Base-by-base conservation (phyloP, 345 rosid genomes). In the Pistacia integerrima region DNA sequence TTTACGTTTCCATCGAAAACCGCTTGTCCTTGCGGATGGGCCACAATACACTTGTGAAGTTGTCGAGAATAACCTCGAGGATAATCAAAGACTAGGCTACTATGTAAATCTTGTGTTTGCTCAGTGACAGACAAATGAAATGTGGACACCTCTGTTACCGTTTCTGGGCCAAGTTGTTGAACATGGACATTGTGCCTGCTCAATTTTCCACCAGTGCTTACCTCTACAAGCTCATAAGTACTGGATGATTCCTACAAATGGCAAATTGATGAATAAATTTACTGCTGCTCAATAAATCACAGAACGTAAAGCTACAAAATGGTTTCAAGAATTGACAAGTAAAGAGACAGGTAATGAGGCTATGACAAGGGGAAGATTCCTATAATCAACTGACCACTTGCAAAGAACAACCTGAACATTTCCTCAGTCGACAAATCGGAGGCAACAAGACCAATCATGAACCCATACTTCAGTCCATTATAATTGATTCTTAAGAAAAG, bases 1-100 rank as follows among this genome's bases (percentile, higher is more conserved):
- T 85, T 84, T 30, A 93, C 85, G 38, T 93, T 93, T 84, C 99
- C 98, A 77, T 96, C 97, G 52, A 96, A 93, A 75, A 96, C 97
- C 51, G 97, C 97, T 84, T 92, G 99, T 64, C 97, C 97, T 66
- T 73, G 83, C 7, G 98, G 88, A 86, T 93, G 91, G 79, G 92
- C 99, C 76, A 96, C 97, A 10, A 96, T 96, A 76, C 97, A 96
- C 86, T 96, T 93, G 78, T 92, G 99, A 76, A 96, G 92, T 78
- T 96, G 99, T 35, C 83, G 88, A 11, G 93, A 82, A 82, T 64
- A 74, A 75, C 97, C 99, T 54, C 89, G 84, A 8, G 98, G 99
- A 90, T 93, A 93, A 85, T 96, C 99, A 84, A 96, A 78, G 60
- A 96, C 83, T 60, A 96, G 84, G 70, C 83, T 89, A 71, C 98